Conservation (phyloP, 192 early-diverging fungal genomes). For the Piromyces sp. region DNA sequence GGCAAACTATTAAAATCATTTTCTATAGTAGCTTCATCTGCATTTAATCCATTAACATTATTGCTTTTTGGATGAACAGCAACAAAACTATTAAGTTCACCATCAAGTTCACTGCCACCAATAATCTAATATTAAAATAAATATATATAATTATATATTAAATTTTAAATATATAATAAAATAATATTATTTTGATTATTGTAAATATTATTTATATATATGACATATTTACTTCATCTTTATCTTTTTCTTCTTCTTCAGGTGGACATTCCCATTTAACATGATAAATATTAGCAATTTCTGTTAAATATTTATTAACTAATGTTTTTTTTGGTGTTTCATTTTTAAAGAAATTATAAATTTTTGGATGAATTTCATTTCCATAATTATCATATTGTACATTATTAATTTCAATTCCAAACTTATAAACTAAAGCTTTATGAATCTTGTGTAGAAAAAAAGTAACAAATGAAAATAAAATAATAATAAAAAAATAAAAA, state of each 20-base stretch:
- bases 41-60: background rate
- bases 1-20: background rate
- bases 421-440: background rate
- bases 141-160: too few relatives aligned
- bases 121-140: too few relatives aligned
- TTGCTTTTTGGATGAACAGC: background rate
- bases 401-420: background rate
- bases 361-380: background rate
- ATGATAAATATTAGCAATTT: background rate
- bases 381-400: background rate
- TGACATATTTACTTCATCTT: too few relatives aligned
- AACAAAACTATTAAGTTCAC: background rate
- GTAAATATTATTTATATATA: too few relatives aligned
- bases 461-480: too few relatives aligned
- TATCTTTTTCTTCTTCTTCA: background rate
- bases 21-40: background rate
- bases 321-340: background rate
- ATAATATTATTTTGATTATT: too few relatives aligned
- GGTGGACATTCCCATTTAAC: background rate
- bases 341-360: background rate
- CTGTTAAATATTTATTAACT: background rate
- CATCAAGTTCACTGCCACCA: background rate
- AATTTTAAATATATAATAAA: too few relatives aligned
- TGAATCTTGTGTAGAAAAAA: too few relatives aligned
- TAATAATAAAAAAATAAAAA: too few relatives aligned